A percentile compares a stretch with the other conserved stretches of the same genome.
phyloP scores from a whole-genome alignment of 2,329 filamentous ascomycete genomes.

The Colletotrichum karsti region DNA sequence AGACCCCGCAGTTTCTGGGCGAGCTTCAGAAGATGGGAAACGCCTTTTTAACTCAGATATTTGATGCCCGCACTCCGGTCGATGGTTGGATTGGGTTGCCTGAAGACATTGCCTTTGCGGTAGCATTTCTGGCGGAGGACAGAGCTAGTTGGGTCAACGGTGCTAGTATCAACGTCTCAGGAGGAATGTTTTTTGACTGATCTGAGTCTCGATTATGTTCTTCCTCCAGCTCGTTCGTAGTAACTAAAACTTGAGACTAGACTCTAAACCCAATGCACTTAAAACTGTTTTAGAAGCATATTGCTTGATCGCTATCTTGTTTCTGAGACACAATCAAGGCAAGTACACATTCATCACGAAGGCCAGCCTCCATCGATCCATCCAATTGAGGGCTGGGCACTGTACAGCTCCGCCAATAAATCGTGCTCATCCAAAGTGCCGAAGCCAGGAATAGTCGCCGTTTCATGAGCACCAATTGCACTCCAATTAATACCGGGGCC shows the following conservation, averaged over 20 bases:
- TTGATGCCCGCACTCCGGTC: constrained; percentile 52
- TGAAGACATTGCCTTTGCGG: constrained; percentile 55
- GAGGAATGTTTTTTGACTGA: constrained; percentile 26
- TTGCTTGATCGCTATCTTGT: too few relatives aligned
- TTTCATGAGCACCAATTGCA: not conserved
- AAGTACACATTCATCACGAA: too few relatives aligned
- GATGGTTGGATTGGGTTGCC: constrained; percentile 50
- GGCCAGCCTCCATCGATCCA: not conserved
- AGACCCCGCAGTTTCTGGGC: constrained; percentile 45
- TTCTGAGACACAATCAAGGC: too few relatives aligned
- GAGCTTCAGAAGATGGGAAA: constrained; percentile 47
- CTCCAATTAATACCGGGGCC: not conserved
- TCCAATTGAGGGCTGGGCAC: not conserved
- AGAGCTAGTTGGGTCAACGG: constrained; percentile 58
- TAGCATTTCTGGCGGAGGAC: constrained; percentile 53
- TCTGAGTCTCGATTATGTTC: not conserved
- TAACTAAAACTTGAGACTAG: too few relatives aligned
- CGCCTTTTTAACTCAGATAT: constrained; percentile 41
- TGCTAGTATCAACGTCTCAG: constrained; percentile 38
- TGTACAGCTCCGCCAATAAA: not conserved
- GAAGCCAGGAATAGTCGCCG: not conserved
- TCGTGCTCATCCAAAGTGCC: not conserved
- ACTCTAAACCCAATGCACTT: too few relatives aligned
- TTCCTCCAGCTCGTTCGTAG: too few relatives aligned
- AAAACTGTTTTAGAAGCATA: too few relatives aligned